Evolutionary conservation across 2,329 filamentous ascomycete genomes (phyloP).

Genomic region (Cucurbitaria berberidis): DNA sequence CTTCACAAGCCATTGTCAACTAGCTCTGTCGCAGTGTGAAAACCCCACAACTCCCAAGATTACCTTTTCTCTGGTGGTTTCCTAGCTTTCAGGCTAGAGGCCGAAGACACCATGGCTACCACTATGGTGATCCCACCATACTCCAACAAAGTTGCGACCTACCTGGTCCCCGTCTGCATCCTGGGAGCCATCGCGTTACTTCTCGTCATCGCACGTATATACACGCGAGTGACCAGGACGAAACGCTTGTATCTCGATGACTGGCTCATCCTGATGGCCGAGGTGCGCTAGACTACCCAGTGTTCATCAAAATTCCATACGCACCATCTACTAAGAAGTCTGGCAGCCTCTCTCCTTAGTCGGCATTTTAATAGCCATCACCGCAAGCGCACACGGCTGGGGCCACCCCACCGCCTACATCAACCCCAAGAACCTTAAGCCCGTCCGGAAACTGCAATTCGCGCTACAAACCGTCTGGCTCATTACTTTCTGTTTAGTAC

Average conservation of each 20-base stretch:
- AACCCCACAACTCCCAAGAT: neutral
- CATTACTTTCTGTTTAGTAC: slow-evolving; percentile 28
- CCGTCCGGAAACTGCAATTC: slow-evolving; percentile 29
- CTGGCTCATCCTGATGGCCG: slow-evolving; percentile 34
- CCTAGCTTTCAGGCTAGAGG: neutral
- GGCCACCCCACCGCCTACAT: slow-evolving; percentile 29
- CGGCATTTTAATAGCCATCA: slow-evolving; percentile 20
- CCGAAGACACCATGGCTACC: slow-evolving; percentile 5
- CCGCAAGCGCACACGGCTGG: slow-evolving; percentile 29
- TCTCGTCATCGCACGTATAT: slow-evolving; percentile 28
- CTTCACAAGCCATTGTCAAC: neutral
- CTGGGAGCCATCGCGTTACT: slow-evolving; percentile 24
- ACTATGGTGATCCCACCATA: slow-evolving; percentile 14
- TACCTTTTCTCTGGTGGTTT: neutral
- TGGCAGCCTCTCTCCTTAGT: slow-evolving; percentile 21
- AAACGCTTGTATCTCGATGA: slow-evolving; percentile 29
- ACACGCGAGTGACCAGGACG: slow-evolving; percentile 25
- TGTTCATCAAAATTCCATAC: neutral
- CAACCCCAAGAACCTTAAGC: slow-evolving; percentile 13
- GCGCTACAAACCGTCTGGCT: slow-evolving; percentile 34
- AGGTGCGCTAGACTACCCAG: slow-evolving; percentile 18
- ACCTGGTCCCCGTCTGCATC: slow-evolving; percentile 28
- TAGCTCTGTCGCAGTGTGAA: neutral
- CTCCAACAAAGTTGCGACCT: slow-evolving; percentile 28
- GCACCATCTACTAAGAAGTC: slow-evolving; percentile 1